A percentile compares a stretch with the other conserved stretches of the same genome.
Conservation (phyloP, 495 filamentous ascomycete genomes). For the Aspergillus incahuasiensis region DNA sequence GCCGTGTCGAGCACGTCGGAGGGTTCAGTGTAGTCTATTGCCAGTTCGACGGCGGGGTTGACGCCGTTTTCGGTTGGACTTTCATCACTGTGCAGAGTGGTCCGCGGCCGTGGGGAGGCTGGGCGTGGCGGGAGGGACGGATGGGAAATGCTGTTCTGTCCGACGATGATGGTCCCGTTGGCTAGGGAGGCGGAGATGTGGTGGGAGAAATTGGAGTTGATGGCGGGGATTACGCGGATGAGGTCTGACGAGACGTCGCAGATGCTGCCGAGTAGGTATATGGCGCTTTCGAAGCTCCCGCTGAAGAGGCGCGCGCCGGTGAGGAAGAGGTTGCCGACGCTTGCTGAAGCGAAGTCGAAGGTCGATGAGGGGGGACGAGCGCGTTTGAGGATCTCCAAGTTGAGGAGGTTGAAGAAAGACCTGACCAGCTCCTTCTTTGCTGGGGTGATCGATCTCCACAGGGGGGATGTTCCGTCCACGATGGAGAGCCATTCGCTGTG, state of each 20-base stretch:
- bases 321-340: conserved; percentile 90
- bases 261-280: conserved; percentile 77
- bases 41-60: conserved; percentile 10
- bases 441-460: conserved; percentile 73
- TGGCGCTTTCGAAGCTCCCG: conserved; percentile 74
- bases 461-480: conserved; percentile 68
- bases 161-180: conserved; percentile 75
- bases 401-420: conserved; percentile 79
- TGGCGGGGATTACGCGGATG: conserved; percentile 77
- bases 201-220: conserved; percentile 90
- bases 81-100: conserved; percentile 39
- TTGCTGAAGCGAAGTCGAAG: conserved; percentile 85
- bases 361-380: conserved; percentile 66
- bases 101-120: conserved; percentile 29
- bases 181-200: conserved; percentile 82
- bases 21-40: conserved; percentile 62
- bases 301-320: conserved; percentile 79
- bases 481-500: conserved; percentile 80
- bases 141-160: conserved; percentile 90
- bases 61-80: conserved; percentile 18
- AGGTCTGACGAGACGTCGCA: conserved; percentile 65
- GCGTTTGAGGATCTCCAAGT: conserved; percentile 87
- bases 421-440: conserved; percentile 89
- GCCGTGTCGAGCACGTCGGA: conserved; percentile 40
- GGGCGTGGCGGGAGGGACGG: conserved; percentile 53